Evolutionary conservation across 495 filamentous ascomycete species (phyloP), one percentile per base, ranked within the genome.

Genomic region (Aspergillus affinis): DNA sequence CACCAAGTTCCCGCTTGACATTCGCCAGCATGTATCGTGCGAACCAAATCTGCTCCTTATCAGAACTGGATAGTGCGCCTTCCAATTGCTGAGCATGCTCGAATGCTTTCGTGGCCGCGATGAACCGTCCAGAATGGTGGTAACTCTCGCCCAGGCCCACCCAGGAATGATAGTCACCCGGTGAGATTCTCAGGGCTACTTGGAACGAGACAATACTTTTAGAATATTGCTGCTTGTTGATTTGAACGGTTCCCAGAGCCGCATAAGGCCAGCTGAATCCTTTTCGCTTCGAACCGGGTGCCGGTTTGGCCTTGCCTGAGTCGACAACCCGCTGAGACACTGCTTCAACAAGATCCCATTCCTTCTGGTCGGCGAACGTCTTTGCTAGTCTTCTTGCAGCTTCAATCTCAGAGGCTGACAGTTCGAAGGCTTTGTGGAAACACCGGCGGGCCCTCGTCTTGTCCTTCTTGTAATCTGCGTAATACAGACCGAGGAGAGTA

Each of bases 1-100:
- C 87, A 10, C 93, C 91, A 36, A 98, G 81, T 71, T 98, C 94
- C 45, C 94, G 84, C 66, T 90, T 88, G 18, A 98, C 89, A 60
- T 99, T 97, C 2, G 92, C 93, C n/a, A 97, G 81, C 86, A 99
- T 96, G 68, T 97, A 96, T 62, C 90, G 88, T 7, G 91, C 90
- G 69, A 97, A 98, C 94, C 94, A 99, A 36, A 83, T 86, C 46
- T 93, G 87, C 5, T 83, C 73, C 54, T 84, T 78, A 3, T 79
- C 78, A 6, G 66, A 51, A 20, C 65, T 65, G 2, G 73, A 66
- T 8, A 79, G 71, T 19, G 67, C 73, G 6, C 54, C 36, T 60
- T 90, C 89, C 49, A 93, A 75, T 54, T 77, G 78, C 62, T 91
- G 84, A 0, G 93, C 92, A 66, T 93, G 86, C 52, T 88, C 77